These are phyloP conservation scores for Colletotrichum tropicale DNA, from an alignment of 2,329 filamentous ascomycete genomes.

Conservation along the genomic window DNA sequence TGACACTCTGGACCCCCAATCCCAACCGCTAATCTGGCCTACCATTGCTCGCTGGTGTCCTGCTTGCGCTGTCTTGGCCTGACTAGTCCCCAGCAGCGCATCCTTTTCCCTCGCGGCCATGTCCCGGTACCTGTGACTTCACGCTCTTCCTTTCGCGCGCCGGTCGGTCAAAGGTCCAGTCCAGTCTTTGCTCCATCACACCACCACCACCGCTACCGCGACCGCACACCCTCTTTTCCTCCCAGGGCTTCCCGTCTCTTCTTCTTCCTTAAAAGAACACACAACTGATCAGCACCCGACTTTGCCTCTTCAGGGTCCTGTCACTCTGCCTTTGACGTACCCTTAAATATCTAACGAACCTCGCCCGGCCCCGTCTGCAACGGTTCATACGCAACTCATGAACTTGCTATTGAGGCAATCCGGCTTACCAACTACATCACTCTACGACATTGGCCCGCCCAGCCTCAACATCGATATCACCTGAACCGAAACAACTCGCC, in stretches of 20 bases:
- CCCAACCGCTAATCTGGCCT: conserved; percentile 11
- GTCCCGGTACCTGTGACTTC: conserved; percentile 12
- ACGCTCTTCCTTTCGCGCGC: not conserved
- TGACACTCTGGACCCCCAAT: not conserved
- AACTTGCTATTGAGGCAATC: conserved; percentile 45
- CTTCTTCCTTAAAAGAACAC: conserved; percentile 8
- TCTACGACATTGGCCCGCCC: conserved; percentile 29
- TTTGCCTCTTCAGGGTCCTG: conserved; percentile 11
- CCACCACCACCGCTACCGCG: not conserved
- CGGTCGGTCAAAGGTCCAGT: not conserved
- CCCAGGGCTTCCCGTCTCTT: conserved; percentile 17
- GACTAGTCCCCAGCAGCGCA: not conserved
- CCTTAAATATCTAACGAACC: conserved; percentile 11
- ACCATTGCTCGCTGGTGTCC: not conserved
- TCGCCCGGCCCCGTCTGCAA: conserved; percentile 8
- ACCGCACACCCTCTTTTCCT: conserved; percentile 5
- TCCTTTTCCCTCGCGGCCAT: not conserved
- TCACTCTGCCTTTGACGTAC: conserved; percentile 13
- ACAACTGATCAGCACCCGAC: conserved; percentile 3
- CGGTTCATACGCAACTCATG: conserved; percentile 31
- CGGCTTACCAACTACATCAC: not conserved
- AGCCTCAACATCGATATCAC: conserved; percentile 1
- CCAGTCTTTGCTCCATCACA: conserved; percentile 17
- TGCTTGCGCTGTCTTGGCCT: conserved; percentile 1
- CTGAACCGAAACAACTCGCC: not conserved